Conservation (phyloP, 2,329 filamentous ascomycete genomes). For the Trichocomaceae sp. region DNA sequence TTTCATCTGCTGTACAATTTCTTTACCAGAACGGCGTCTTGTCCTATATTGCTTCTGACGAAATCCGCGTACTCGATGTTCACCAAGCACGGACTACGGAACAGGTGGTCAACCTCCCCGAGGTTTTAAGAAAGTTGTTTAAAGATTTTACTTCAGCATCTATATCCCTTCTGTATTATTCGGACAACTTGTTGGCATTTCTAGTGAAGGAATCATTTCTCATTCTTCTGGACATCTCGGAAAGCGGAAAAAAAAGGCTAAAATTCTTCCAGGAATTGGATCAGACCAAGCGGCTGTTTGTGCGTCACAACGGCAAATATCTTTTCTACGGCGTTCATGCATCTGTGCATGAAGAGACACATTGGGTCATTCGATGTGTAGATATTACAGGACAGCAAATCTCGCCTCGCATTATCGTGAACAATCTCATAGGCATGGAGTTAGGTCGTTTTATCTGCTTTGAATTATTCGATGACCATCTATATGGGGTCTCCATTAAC, state of each 20-base stretch:
- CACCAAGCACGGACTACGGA: slow-evolving; percentile 46
- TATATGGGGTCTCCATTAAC: slow-evolving; percentile 63
- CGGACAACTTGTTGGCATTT: slow-evolving; percentile 53
- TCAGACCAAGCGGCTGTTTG: slow-evolving; percentile 55
- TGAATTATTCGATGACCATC: slow-evolving; percentile 57
- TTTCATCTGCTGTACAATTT: slow-evolving; percentile 57
- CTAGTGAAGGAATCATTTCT: slow-evolving; percentile 50
- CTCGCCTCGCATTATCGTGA: slow-evolving; percentile 45
- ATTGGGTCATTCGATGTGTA: slow-evolving; percentile 57
- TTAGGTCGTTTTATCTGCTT: slow-evolving; percentile 64
- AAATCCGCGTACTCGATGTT: slow-evolving; percentile 55
- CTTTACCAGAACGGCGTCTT: slow-evolving; percentile 58
- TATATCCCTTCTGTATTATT: slow-evolving; percentile 49
- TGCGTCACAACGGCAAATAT: slow-evolving; percentile 55
- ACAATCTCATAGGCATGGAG: slow-evolving; percentile 57
- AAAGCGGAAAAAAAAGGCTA: slow-evolving; percentile 27
- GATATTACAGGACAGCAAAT: slow-evolving; percentile 26
- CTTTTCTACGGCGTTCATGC: slow-evolving; percentile 59
- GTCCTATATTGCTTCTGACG: slow-evolving; percentile 54
- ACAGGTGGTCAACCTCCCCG: slow-evolving; percentile 49
- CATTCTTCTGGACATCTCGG: slow-evolving; percentile 43
- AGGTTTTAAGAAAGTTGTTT: slow-evolving; percentile 36
- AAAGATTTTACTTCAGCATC: slow-evolving; percentile 28
- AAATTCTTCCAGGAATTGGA: slow-evolving; percentile 38
- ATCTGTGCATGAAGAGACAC: slow-evolving; percentile 47